phyloP scores from a whole-genome alignment of 768 basidiomycete species.

The Wakefieldia striispora region DNA sequence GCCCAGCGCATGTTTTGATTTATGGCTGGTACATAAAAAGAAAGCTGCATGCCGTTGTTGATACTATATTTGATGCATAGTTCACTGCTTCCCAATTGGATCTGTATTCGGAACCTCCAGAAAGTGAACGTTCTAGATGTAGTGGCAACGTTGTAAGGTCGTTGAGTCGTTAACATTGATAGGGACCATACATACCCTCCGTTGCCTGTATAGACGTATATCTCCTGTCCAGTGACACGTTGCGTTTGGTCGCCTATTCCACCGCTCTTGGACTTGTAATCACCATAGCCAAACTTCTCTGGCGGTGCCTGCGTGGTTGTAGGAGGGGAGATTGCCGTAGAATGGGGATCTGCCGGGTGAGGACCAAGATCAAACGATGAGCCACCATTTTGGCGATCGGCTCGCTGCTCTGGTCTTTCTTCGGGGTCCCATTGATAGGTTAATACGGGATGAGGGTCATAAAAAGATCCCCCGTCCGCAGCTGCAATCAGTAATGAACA shows the following conservation, averaged over 20 bases:
- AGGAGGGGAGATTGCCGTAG: slow-evolving; percentile 38
- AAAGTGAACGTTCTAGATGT: slow-evolving; percentile 77
- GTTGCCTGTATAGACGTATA: slow-evolving; percentile 63
- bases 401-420: slow-evolving; percentile 18
- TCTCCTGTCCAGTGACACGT: slow-evolving; percentile 58
- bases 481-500: slow-evolving; percentile 37
- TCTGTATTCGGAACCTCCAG: slow-evolving; percentile 87
- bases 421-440: slow-evolving; percentile 76
- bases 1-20: slow-evolving; percentile 90
- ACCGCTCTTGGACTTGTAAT: slow-evolving; percentile 20
- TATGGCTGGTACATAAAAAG: slow-evolving; percentile 81
- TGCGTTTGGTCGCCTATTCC: slow-evolving; percentile 35
- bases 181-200: slow-evolving; percentile 43
- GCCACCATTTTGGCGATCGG: slow-evolving; percentile 25
- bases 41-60: slow-evolving; percentile 73
- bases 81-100: slow-evolving; percentile 70
- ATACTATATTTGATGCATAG: slow-evolving; percentile 79
- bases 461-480: slow-evolving; percentile 74
- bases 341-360: slow-evolving; percentile 74
- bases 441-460: slow-evolving; percentile 69
- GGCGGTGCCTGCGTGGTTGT: background rate
- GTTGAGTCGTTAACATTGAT: background rate
- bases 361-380: slow-evolving; percentile 56
- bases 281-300: slow-evolving; percentile 5
- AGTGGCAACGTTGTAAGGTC: background rate